Percentiles rank a stretch among this genome's conserved stretches.
Evolutionary conservation across 2,329 filamentous ascomycete species (phyloP).

Genomic region (Nannizziopsis barbatae): DNA sequence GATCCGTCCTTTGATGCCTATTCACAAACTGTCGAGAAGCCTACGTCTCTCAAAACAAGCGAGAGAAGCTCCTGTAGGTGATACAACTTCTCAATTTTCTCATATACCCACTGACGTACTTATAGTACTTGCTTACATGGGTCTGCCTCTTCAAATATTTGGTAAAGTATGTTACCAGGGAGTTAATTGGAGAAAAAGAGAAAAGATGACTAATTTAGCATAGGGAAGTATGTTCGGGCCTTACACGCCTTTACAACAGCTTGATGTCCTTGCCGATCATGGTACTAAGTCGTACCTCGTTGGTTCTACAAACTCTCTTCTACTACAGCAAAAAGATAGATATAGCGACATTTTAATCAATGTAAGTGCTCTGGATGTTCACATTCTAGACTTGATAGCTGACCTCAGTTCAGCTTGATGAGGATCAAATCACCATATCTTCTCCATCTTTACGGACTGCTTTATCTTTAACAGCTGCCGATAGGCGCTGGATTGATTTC

Average conservation of each 20-base stretch:
- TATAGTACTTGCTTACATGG: conserved; percentile 78
- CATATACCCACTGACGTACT: conserved; percentile 18
- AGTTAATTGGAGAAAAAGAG: background rate
- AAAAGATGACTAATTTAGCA: conserved; percentile 3
- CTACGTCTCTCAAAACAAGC: conserved; percentile 80
- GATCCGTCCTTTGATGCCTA: conserved; percentile 85
- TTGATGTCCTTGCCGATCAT: conserved; percentile 84
- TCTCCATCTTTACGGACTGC: conserved; percentile 67
- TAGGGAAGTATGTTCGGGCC: conserved; percentile 89
- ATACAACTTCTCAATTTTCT: background rate
- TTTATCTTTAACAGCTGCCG: conserved; percentile 67
- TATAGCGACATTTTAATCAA: conserved; percentile 97
- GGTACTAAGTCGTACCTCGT: conserved; percentile 96
- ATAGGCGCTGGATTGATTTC: conserved; percentile 93
- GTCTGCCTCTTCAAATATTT: conserved; percentile 86
- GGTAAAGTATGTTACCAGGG: conserved; percentile 52
- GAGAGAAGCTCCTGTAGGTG: conserved; percentile 64
- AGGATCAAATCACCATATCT: conserved; percentile 71
- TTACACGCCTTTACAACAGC: conserved; percentile 90
- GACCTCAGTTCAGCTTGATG: conserved; percentile 52
- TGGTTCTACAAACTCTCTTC: conserved; percentile 86
- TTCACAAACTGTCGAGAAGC: conserved; percentile 60
- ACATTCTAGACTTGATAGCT: background rate
- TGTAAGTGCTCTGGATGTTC: conserved; percentile 25
- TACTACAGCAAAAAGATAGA: conserved; percentile 86